phyloP scores from a whole-genome alignment of 805 yeast genomes.

The Saturnispora bothae region DNA sequence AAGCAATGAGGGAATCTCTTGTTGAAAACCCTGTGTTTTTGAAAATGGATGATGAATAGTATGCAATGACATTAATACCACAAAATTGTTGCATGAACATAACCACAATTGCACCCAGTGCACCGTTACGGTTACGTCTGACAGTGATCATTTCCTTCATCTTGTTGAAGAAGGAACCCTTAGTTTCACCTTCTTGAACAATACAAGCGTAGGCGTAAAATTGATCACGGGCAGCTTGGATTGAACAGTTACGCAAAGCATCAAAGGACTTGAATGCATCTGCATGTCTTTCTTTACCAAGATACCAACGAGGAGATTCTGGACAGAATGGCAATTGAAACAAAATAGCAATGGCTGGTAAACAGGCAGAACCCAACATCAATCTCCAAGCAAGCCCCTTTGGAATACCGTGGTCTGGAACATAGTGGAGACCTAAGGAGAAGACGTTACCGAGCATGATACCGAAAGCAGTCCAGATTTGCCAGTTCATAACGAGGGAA shows the following conservation, averaged over 20 bases:
- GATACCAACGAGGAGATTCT: slow-evolving; percentile 69
- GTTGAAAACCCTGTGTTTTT: slow-evolving; percentile 35
- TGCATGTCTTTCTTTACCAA: slow-evolving; percentile 55
- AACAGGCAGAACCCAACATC: slow-evolving; percentile 57
- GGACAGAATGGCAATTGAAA: slow-evolving; percentile 58
- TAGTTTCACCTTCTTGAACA: slow-evolving; percentile 47
- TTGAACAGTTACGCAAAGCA: slow-evolving; percentile 37
- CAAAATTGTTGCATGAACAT: slow-evolving; percentile 77
- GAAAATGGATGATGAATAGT: slow-evolving; percentile 63
- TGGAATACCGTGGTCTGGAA: slow-evolving; percentile 35
- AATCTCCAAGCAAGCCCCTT: slow-evolving; percentile 58
- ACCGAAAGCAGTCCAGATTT: slow-evolving; percentile 65
- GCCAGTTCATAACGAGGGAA: slow-evolving; percentile 65
- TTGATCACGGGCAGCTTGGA: slow-evolving; percentile 61
- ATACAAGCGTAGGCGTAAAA: slow-evolving; percentile 59
- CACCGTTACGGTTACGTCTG: slow-evolving; percentile 77
- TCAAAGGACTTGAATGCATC: slow-evolving; percentile 47
- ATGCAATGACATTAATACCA: slow-evolving; percentile 67
- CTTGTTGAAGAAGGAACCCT: slow-evolving; percentile 36
- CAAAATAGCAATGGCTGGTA: slow-evolving; percentile 54
- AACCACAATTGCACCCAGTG: slow-evolving; percentile 67
- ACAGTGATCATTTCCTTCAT: slow-evolving; percentile 51
- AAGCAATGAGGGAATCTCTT: slow-evolving; percentile 42
- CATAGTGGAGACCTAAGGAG: slow-evolving; percentile 50
- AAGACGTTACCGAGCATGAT: slow-evolving; percentile 63